These are phyloP conservation scores for Alternaria gansuensis DNA, from an alignment of 2,329 filamentous ascomycete species.

Conservation along the genomic window DNA sequence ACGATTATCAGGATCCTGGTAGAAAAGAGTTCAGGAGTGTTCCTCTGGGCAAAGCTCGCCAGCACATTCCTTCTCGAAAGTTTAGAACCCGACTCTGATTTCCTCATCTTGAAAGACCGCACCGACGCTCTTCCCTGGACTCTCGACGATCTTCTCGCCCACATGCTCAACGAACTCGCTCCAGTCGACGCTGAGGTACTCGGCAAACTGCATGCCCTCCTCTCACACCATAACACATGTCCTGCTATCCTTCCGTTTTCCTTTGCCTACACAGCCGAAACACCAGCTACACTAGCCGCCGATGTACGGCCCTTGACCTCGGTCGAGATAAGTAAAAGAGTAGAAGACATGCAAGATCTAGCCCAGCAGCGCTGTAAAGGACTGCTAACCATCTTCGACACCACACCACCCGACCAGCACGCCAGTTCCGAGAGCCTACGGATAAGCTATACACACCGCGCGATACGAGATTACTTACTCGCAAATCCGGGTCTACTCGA, in stretches of 20 bases:
- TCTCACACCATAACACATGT: slow-evolving; percentile 34
- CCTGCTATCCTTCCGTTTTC: slow-evolving; percentile 37
- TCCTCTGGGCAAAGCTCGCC: slow-evolving; percentile 41
- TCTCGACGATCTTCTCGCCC: slow-evolving; percentile 37
- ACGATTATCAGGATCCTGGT: slow-evolving; percentile 34
- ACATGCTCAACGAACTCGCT: slow-evolving; percentile 38
- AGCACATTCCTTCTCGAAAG: slow-evolving; percentile 36
- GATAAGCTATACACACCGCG: slow-evolving; percentile 41
- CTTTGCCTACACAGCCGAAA: slow-evolving; percentile 34
- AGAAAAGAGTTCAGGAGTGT: slow-evolving; percentile 39
- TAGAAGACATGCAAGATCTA: slow-evolving; percentile 31
- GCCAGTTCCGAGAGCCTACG: slow-evolving; percentile 26
- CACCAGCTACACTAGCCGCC: slow-evolving; percentile 28
- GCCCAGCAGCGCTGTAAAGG: slow-evolving; percentile 32
- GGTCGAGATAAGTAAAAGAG: slow-evolving; percentile 27
- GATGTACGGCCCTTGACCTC: slow-evolving; percentile 32
- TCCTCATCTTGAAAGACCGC: slow-evolving; percentile 34
- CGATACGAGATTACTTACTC: slow-evolving; percentile 36
- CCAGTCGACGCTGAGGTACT: slow-evolving; percentile 30
- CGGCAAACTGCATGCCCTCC: slow-evolving; percentile 34
- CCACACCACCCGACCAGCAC: slow-evolving; percentile 18
- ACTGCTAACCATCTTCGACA: slow-evolving; percentile 38
- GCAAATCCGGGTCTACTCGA: slow-evolving; percentile 21
- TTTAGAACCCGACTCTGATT: slow-evolving; percentile 32
- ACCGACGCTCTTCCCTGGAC: slow-evolving; percentile 37